Evolutionary conservation across 2,329 filamentous ascomycete genomes (phyloP).

Genomic region (Aspergillus amoenus): DNA sequence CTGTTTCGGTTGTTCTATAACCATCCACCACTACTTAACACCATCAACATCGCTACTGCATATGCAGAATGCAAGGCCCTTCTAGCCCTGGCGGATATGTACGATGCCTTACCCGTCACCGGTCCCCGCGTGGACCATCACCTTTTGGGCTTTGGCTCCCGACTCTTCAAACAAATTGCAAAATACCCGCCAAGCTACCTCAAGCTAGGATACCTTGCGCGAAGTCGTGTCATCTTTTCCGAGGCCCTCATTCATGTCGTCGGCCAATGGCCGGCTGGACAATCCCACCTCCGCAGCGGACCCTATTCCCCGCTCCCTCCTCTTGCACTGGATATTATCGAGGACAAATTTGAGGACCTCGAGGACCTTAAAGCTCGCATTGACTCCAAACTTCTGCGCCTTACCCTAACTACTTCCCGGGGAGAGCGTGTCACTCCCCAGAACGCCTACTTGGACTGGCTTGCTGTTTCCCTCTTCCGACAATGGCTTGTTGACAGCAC

Average conservation of each 20-base stretch:
- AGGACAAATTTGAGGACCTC: conserved; percentile 92
- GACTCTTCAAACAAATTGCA: conserved; percentile 92
- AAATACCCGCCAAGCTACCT: conserved; percentile 94
- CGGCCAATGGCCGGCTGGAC: conserved; percentile 84
- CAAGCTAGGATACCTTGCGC: conserved; percentile 81
- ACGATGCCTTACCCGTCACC: conserved; percentile 84
- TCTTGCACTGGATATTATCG: conserved; percentile 79
- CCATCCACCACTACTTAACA: conserved; percentile 76
- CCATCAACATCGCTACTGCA: conserved; percentile 84
- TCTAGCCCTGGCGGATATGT: conserved; percentile 86
- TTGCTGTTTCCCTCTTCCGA: conserved; percentile 80
- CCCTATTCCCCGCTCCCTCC: conserved; percentile 62
- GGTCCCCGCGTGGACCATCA: conserved; percentile 92
- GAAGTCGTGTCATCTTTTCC: conserved; percentile 78
- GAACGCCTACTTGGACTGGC: conserved; percentile 84
- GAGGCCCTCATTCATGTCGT: conserved; percentile 92
- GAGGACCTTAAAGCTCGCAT: conserved; percentile 77
- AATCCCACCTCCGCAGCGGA: conserved; percentile 68
- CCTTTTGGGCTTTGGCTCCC: conserved; percentile 83
- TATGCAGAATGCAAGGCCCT: conserved; percentile 94
- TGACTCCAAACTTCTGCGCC: conserved; percentile 77
- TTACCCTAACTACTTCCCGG: conserved; percentile 73
- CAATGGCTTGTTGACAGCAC: conserved; percentile 94
- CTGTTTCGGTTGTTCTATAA: conserved; percentile 97
- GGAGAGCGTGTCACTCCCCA: conserved; percentile 80